Base-by-base conservation (phyloP, 2,329 filamentous ascomycete genomes). In the Fusarium burgessii region DNA sequence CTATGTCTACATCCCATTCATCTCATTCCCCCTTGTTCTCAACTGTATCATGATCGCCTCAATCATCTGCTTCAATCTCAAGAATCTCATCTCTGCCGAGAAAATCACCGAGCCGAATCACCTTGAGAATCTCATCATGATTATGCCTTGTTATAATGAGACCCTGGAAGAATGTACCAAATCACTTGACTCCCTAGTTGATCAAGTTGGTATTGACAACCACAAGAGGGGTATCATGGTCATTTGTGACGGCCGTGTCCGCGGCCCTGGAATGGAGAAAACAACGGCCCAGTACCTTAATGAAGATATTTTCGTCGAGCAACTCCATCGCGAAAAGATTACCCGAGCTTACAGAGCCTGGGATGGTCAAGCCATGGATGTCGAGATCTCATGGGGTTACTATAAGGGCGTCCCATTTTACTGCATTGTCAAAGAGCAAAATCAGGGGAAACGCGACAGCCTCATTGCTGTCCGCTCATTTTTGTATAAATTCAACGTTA, bases 61-160 rank as follows among this genome's bases (percentile, higher is more conserved):
- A 3, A 68, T 76, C 42, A 65, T 67, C 17, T 62, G 56, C 49
- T 66, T 74, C 25, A 66, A 65, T 36, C 33, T 68, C 12, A 55
- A 68, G 35, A 72, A 74, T 23, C 58, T 61, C 11, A 52, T 68
- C 5, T 45, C 40, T 18, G 56, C 60, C 3, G 69, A 75, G 45
- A 72, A 65, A 29, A 66, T 58, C 3, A 69, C 74, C 49, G 64
- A 71, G 42, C 64, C 66, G 0, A 69, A 68, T 9, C 71, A 71
- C 6, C 76, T 77, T 1, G 81, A 83, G 56, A 72, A 75, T 5
- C 72, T 83, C 62, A 80, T 83, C 7, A 74, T 81, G 52, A 68
- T 83, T 14, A 76, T 84, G 57, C 81, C 81, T 20, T 84, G 82
- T 73, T 84, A 84, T 69, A 83, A 83, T 54, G 82, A 84, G 66